Conservation (phyloP, 2,329 filamentous ascomycete species). For the Dothistroma septosporum region DNA sequence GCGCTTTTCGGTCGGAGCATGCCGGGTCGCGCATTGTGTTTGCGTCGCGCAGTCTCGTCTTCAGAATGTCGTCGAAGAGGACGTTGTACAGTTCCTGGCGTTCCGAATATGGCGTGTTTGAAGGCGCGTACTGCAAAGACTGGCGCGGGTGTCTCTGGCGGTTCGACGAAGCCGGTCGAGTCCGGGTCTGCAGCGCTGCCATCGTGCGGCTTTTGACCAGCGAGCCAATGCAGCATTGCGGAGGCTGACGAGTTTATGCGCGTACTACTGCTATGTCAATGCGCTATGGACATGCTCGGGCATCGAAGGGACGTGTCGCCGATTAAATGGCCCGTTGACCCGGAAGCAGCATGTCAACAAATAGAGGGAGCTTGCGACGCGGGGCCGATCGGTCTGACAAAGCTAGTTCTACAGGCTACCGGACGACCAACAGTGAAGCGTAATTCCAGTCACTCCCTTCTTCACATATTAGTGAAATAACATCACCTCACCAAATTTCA, state of each 20-base stretch:
- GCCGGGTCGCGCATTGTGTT: constrained; percentile 23
- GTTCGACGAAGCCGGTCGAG: constrained; percentile 47
- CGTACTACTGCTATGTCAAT: constrained; percentile 2
- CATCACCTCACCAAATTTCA: background rate
- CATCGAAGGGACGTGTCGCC: background rate
- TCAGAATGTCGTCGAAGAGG: constrained; percentile 31
- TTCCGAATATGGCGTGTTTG: constrained; percentile 62
- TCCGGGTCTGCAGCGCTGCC: constrained; percentile 25
- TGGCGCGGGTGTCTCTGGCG: constrained; percentile 62
- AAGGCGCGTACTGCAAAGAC: constrained; percentile 65
- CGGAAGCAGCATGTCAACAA: background rate
- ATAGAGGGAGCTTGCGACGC: background rate
- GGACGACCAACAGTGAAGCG: background rate
- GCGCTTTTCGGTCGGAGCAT: constrained; percentile 30
- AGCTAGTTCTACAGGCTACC: background rate
- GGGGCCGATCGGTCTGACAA: background rate
- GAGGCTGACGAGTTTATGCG: background rate
- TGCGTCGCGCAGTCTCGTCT: constrained; percentile 25
- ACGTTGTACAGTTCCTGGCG: constrained; percentile 51
- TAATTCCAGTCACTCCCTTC: background rate
- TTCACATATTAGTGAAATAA: background rate
- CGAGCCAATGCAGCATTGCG: constrained; percentile 35
- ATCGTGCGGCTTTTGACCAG: constrained; percentile 30
- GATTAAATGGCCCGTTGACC: background rate
- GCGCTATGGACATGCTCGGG: constrained; percentile 3